Base-by-base conservation (phyloP, 345 rosid genomes). In the Sonneratia alba region DNA sequence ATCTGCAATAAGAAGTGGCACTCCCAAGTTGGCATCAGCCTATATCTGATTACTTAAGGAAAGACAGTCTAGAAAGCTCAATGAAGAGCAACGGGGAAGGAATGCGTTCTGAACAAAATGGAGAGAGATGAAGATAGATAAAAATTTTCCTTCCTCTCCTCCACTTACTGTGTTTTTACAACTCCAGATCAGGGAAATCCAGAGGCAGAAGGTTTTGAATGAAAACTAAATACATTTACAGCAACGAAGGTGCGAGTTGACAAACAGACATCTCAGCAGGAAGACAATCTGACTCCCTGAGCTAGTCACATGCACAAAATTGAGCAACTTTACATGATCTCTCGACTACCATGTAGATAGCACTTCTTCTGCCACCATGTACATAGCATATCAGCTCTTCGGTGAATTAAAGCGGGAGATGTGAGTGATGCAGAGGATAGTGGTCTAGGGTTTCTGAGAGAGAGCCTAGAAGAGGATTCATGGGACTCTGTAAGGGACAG, bases 1-100 rank as follows among this genome's bases (percentile, higher is more conserved):
- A 79, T 83, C 97, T 89, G 79, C 71, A 43, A 37, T 22, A 67
- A 61, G 66, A 78, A 66, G 77, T 18, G 59, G 24, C 59, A 53
- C 8, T 19, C 59, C 18, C 16, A 19, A 53, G 59, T 72, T 45
- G 53, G 69, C 36, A 45, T 53, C 24, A 7, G 38, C 36, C 15
- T 55, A 64, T 47, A 74, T 45, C 70, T 55, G 56, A 67, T 53
- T 32, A 3, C n/a, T 3, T 36, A 22, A 21, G 18, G 7, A 71
- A 16, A 19, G 15, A 40, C 36, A 7, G 56, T 15, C 56, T 11
- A 16, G 3, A 34, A 59, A 36, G 43, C 24, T 36, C 51, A 21
- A 70, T 10, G 3, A 48, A 49, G 40, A 36, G 22, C 53, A 24
- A 36, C 71, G 14, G n/a, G 36, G 22, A 68, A 68, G 63, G 13